These are phyloP conservation scores for Beauveria brongniartii DNA, from an alignment of 2,329 filamentous ascomycete genomes.

Conservation along the genomic window DNA sequence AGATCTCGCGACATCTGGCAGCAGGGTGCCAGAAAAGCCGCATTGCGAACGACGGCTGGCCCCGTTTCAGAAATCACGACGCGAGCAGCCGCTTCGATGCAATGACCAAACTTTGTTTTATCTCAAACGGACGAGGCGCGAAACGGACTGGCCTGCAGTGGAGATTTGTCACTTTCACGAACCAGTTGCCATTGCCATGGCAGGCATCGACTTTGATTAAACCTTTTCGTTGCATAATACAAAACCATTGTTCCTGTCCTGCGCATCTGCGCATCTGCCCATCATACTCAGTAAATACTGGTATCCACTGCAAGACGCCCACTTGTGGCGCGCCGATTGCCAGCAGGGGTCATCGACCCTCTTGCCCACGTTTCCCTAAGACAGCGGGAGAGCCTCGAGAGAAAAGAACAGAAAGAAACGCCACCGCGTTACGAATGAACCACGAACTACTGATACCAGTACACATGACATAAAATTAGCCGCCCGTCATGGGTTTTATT, in stretches of 20 bases:
- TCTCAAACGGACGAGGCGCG: not conserved
- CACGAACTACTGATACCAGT: no score
- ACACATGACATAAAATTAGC: no score
- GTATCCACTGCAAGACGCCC: not conserved
- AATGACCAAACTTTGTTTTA: not conserved
- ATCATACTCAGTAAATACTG: not conserved
- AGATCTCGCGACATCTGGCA: not conserved
- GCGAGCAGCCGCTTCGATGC: not conserved
- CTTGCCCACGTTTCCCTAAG: no score
- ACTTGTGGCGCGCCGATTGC: constrained; percentile 4
- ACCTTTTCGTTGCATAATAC: not conserved
- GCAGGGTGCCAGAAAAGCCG: not conserved
- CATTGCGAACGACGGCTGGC: not conserved
- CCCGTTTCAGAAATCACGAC: not conserved
- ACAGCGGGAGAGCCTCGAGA: no score
- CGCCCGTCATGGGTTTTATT: no score
- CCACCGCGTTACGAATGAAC: no score
- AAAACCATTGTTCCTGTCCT: not conserved
- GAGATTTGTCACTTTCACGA: not conserved
- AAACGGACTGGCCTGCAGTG: not conserved
- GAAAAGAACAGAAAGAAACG: no score
- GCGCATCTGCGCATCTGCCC: not conserved
- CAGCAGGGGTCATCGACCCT: not conserved
- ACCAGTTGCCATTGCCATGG: not conserved
- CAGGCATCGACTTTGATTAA: not conserved